These are phyloP conservation scores for Leptographium procerum DNA, from an alignment of 2,329 filamentous ascomycete genomes.

Conservation along the genomic window DNA sequence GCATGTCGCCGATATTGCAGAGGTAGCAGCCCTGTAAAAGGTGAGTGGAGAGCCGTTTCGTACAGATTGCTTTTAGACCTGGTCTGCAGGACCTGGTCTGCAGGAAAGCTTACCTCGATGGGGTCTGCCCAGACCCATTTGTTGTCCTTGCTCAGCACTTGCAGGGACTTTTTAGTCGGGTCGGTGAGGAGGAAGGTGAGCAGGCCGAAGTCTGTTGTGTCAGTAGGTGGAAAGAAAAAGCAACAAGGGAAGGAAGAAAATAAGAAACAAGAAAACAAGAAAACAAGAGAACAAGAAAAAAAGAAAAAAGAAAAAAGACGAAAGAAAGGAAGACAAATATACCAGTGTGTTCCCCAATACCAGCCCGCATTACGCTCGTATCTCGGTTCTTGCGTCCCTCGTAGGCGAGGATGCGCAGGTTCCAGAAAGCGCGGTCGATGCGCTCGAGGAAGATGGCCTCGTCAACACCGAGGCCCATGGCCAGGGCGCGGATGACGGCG, in stretches of 20 bases:
- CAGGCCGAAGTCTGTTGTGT: constrained; percentile 2
- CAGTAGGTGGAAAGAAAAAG: not conserved
- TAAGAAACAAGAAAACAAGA: not conserved
- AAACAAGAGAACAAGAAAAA: not conserved
- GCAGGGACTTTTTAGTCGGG: constrained; percentile 15
- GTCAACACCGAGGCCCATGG: not conserved
- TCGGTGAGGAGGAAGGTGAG: constrained; percentile 5
- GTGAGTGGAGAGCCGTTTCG: not conserved
- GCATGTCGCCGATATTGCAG: constrained; percentile 40
- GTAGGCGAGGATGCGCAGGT: constrained; percentile 5
- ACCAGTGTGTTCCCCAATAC: constrained; percentile 6
- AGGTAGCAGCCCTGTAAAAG: constrained; percentile 30
- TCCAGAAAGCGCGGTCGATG: constrained; percentile 5
- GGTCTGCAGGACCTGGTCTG: no score
- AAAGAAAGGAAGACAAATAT: not conserved
- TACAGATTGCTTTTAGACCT: no score
- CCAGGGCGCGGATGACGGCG: not conserved
- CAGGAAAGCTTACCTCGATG: constrained; percentile 14
- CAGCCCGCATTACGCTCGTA: not conserved
- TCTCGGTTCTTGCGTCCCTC: not conserved
- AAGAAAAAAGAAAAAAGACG: not conserved
- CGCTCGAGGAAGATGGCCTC: constrained; percentile 3
- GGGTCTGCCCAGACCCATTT: constrained; percentile 31
- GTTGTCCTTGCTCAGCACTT: constrained; percentile 29
- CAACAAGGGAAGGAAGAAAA: not conserved